Evolutionary conservation across 441 rosid genomes (phyloP).

Genomic region (Euphorbia schlechtendalii): DNA sequence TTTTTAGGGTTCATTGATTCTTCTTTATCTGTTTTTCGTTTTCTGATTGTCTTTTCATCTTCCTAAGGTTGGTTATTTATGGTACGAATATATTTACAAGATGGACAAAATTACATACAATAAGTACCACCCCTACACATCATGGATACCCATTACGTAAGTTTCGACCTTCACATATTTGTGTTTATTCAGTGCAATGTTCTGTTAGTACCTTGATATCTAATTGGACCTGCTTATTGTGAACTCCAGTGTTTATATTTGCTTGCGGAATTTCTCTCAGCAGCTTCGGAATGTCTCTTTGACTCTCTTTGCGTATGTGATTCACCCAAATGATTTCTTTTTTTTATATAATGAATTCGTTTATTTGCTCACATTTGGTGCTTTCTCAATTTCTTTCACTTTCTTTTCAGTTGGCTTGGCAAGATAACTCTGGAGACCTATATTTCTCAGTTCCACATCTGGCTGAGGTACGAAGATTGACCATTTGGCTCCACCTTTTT

Average conservation of each 20-base stretch:
- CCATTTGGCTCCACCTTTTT: not conserved
- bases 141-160: slow-evolving; percentile 98
- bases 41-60: slow-evolving; percentile 15
- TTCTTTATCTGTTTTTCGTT: slow-evolving; percentile 3
- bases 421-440: slow-evolving; percentile 95
- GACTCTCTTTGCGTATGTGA: slow-evolving; percentile 82
- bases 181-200: not conserved
- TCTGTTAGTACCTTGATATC: slow-evolving; percentile 15
- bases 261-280: slow-evolving; percentile 84
- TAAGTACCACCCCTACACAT: slow-evolving; percentile 94
- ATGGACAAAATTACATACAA: slow-evolving; percentile 92
- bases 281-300: slow-evolving; percentile 64
- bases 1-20: too few species aligned
- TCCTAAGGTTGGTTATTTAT: slow-evolving; percentile 79
- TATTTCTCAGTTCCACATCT: slow-evolving; percentile 95
- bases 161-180: slow-evolving; percentile 25
- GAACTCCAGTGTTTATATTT: slow-evolving; percentile 75
- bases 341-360: not conserved
- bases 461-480: slow-evolving; percentile 77
- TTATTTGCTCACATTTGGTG: slow-evolving; percentile 3
- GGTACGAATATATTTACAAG: slow-evolving; percentile 93
- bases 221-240: slow-evolving; percentile 24
- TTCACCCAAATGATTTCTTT: slow-evolving; percentile 22
- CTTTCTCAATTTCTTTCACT: slow-evolving; percentile 16
- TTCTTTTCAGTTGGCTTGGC: slow-evolving; percentile 83